Percentiles rank a stretch among this genome's conserved stretches.
Conservation (phyloP, 805 yeast genomes). For the Kluyveromyces dobzhanskii region DNA sequence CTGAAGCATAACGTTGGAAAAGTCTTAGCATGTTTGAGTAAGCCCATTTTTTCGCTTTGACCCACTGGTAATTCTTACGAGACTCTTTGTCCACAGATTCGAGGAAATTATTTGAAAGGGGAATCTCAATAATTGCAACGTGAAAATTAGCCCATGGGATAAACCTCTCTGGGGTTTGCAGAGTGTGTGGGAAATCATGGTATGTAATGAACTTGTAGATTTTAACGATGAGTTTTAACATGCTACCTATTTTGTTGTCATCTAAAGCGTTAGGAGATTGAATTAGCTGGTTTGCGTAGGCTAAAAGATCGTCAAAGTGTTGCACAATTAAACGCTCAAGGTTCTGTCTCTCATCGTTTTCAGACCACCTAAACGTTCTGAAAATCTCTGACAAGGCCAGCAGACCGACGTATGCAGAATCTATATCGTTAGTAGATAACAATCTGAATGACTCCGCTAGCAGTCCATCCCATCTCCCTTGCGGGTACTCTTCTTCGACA, state of each 20-base stretch:
- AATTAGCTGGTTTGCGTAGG: conserved; percentile 49
- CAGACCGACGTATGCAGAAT: conserved; percentile 54
- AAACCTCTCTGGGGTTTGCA: conserved; percentile 46
- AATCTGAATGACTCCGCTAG: conserved; percentile 38
- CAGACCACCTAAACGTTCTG: conserved; percentile 63
- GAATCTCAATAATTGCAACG: conserved; percentile 54
- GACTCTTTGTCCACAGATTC: conserved; percentile 43
- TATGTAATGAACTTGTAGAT: conserved; percentile 69
- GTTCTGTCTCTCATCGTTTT: conserved; percentile 44
- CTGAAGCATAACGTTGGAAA: conserved; percentile 62
- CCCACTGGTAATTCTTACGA: conserved; percentile 56
- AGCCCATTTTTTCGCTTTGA: conserved; percentile 82
- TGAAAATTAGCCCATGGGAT: conserved; percentile 73
- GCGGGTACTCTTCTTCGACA: conserved; percentile 42
- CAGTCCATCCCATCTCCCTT: conserved; percentile 44
- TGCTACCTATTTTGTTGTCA: conserved; percentile 48
- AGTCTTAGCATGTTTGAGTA: conserved; percentile 67
- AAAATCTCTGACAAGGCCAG: conserved; percentile 62
- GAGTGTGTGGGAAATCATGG: conserved; percentile 58
- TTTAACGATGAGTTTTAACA: conserved; percentile 66
- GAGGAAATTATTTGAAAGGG: conserved; percentile 28
- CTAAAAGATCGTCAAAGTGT: conserved; percentile 58
- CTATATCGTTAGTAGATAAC: conserved; percentile 36
- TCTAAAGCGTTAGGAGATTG: conserved; percentile 30
- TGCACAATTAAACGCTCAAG: conserved; percentile 47